A percentile compares a stretch with the other conserved stretches of the same genome.
These are phyloP conservation scores for Endothia cerciana DNA, from an alignment of 2,329 filamentous ascomycete species.

Conservation along the genomic window DNA sequence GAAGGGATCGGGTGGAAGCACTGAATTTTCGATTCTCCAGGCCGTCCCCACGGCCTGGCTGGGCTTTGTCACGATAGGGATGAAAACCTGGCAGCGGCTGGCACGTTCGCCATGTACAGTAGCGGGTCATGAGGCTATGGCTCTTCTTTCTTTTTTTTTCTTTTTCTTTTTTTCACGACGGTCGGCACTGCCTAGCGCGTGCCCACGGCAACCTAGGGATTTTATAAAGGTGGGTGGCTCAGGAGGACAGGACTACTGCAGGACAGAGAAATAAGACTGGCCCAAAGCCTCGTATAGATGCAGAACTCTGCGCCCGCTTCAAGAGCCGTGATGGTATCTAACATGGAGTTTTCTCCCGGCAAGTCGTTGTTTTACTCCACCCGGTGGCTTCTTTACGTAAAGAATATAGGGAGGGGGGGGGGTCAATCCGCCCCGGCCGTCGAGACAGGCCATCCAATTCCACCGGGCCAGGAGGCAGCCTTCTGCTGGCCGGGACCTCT, in stretches of 20 bases:
- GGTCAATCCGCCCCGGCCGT: no score
- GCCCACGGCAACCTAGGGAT: background rate
- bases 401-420: no score
- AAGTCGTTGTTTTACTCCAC: no score
- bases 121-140: slow-evolving; percentile 6
- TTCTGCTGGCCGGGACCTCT: no score
- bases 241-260: background rate
- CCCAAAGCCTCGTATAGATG: background rate
- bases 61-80: background rate
- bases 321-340: no score
- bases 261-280: background rate
- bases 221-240: background rate
- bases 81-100: background rate
- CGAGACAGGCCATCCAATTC: no score
- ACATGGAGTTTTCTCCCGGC: no score
- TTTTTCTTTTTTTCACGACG: background rate
- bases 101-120: slow-evolving; percentile 7
- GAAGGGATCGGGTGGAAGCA: no score
- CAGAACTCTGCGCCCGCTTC: background rate
- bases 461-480: no score
- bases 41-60: background rate
- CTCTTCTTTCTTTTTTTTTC: background rate
- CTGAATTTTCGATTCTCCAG: background rate
- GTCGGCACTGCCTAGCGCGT: background rate
- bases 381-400: no score